A percentile compares a stretch with the other conserved stretches of the same genome.
Evolutionary conservation across 1,284 basidiomycete genomes (phyloP).

Genomic region (Ceratorhiza oryzae-sativae): DNA sequence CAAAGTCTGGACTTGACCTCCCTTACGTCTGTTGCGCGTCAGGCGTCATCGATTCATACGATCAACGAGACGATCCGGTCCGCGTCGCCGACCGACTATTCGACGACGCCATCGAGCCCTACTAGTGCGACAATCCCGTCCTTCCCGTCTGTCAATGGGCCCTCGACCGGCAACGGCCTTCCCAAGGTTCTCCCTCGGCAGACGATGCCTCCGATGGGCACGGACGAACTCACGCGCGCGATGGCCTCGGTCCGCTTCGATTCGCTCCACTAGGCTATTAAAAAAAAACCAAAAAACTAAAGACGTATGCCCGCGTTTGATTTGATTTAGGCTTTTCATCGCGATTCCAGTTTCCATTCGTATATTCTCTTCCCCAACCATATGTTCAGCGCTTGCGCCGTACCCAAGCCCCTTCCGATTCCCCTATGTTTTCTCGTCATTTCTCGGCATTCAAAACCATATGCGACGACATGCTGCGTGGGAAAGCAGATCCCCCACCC

Average conservation of each 20-base stretch:
- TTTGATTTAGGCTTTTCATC: conserved; percentile 1
- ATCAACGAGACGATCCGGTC: conserved; percentile 41
- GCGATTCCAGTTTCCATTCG: conserved; percentile 3
- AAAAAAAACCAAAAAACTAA: not conserved
- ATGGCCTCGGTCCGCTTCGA: conserved; percentile 42
- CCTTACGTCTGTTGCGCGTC: conserved; percentile 42
- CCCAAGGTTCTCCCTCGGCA: conserved; percentile 32
- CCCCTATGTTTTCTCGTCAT: conserved; percentile 1
- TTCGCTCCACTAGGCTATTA: conserved; percentile 34
- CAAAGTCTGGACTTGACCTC: conserved; percentile 55
- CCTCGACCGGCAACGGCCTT: conserved; percentile 15
- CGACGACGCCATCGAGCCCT: conserved; percentile 61
- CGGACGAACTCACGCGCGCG: conserved; percentile 42
- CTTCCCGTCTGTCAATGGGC: conserved; percentile 72
- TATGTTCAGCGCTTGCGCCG: conserved; percentile 12
- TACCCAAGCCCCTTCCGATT: not conserved
- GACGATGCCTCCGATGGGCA: conserved; percentile 36
- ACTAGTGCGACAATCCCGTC: conserved; percentile 74
- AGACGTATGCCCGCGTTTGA: not conserved
- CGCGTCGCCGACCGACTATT: conserved; percentile 42
- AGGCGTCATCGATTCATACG: conserved; percentile 32
- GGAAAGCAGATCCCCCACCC: conserved; percentile 3
- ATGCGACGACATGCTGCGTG: conserved; percentile 23
- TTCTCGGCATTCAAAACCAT: conserved; percentile 14
- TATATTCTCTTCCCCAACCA: conserved; percentile 5